These are phyloP conservation scores for Fusarium sterilihyphosum DNA, from an alignment of 2,329 filamentous ascomycete species.

Conservation along the genomic window DNA sequence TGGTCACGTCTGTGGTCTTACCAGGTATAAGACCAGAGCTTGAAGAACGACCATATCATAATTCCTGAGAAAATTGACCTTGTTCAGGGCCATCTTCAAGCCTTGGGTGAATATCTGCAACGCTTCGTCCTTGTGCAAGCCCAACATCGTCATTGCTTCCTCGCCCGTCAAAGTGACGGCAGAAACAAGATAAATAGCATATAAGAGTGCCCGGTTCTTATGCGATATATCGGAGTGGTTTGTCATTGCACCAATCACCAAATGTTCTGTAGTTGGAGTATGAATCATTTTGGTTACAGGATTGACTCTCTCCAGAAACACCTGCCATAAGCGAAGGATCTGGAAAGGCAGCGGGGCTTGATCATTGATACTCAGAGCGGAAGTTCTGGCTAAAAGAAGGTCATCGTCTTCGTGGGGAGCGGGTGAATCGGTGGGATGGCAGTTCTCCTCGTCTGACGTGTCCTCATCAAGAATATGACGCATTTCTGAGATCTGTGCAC, in stretches of 20 bases:
- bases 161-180: neutral
- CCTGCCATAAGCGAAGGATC: conserved; percentile 1
- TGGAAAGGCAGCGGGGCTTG: neutral
- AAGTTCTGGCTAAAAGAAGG: neutral
- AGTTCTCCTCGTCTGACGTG: conserved; percentile 12
- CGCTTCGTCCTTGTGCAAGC: neutral
- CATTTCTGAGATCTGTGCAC: neutral
- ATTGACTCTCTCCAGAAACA: conserved; percentile 15
- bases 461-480: conserved; percentile 14
- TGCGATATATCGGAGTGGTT: neutral
- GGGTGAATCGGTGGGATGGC: neutral
- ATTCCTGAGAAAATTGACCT: neutral
- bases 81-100: neutral
- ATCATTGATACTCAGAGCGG: neutral
- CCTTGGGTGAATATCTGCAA: conserved; percentile 7
- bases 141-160: neutral
- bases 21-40: neutral
- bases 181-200: neutral
- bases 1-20: accelerated
- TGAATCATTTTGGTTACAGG: conserved; percentile 4
- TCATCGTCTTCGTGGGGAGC: conserved; percentile 1
- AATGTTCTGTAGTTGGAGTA: conserved; percentile 2
- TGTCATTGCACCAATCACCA: conserved; percentile 2
- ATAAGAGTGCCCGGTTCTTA: neutral
- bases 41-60: conserved; percentile 3